Evolutionary conservation across 2,329 filamentous ascomycete genomes (phyloP), one percentile per base, ranked within the genome.

Genomic region (Alternaria infectoria): DNA sequence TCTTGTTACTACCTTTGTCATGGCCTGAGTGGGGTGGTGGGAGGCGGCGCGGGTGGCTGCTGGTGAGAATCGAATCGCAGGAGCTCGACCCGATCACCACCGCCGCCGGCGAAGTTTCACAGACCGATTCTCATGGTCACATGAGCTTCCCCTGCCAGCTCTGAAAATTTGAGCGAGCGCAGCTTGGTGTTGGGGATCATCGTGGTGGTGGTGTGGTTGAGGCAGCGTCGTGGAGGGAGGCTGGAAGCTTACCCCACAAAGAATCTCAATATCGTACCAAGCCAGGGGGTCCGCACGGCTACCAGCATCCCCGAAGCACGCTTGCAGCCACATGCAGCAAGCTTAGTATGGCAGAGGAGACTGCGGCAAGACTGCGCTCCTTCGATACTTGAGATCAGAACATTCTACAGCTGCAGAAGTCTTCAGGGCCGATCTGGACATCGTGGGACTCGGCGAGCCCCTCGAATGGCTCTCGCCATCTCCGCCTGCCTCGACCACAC

Each of bases 171-270:
- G 17, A 21, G 43, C 8, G 25, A 44, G 25, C 13, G 40, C 32
- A 12, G 23, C 21, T 19, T 44, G 30, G 52, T 57, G 46, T 49
- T 15, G 57, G 54, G 52, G 45, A 52, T 45, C 25, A 19, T 25
- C 23, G 40, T 50, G 40, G 54, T 57, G 21, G 57, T 66, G 25
- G 40, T 59, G 60, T 60, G 55, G 49, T 54, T 50, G 45, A 45
- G 62, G 54, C 40, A 47, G 30, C 26, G 46, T 19, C 46, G 51
- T 59, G 32, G 30, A 28, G 44, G 46, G 52, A 59, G 57, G 45
- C 36, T 59, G 28, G 49, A 63, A 56, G 54, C 54, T 56, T 54
- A 54, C 59, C 57, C 57, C 66, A 67, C 62, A 49, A n/a, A 21
- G 59, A 64, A 49, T 49, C 23, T 54, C 30, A 51, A 49, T 46